Percentiles rank a stretch among this genome's conserved stretches.
Evolutionary conservation across 208 protist genomes (phyloP).

Genomic region (Trypanosoma theileri): DNA sequence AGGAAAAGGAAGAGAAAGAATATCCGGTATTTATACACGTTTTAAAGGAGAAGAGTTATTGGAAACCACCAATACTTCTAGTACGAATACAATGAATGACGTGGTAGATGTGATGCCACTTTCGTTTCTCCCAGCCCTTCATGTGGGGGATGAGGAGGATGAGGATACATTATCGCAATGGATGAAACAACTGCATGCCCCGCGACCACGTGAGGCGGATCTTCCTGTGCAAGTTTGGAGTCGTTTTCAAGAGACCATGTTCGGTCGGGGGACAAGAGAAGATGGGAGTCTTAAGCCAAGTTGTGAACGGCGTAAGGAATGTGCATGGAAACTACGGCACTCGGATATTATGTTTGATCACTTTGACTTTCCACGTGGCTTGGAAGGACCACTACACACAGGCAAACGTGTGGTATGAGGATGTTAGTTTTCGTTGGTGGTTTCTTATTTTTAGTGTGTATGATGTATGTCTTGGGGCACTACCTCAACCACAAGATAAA

Average conservation of each 20-base stretch:
- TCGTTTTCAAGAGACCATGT: conserved; percentile 21
- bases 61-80: not conserved
- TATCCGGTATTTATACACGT: no score
- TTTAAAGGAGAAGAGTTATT: not conserved
- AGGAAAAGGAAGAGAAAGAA: no score
- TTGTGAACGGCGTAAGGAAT: not conserved
- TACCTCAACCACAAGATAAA: no score
- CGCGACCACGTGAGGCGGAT: conserved; percentile 8
- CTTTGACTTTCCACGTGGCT: conserved; percentile 28
- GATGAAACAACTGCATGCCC: conserved; percentile 11
- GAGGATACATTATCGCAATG: conserved; percentile 12
- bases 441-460: not conserved
- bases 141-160: not conserved
- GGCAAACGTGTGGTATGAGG: conserved; percentile 43
- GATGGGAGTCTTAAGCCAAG: conserved; percentile 19
- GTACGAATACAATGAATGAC: not conserved
- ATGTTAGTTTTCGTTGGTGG: not conserved
- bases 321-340: conserved; percentile 11
- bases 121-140: not conserved
- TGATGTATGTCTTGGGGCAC: no score
- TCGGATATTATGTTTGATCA: conserved; percentile 38
- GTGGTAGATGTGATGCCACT: not conserved
- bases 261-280: conserved; percentile 10
- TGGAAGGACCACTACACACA: conserved; percentile 24
- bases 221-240: conserved; percentile 27